Conservation (phyloP, 192 early-diverging fungal species). For the Podochytrium sp. region DNA sequence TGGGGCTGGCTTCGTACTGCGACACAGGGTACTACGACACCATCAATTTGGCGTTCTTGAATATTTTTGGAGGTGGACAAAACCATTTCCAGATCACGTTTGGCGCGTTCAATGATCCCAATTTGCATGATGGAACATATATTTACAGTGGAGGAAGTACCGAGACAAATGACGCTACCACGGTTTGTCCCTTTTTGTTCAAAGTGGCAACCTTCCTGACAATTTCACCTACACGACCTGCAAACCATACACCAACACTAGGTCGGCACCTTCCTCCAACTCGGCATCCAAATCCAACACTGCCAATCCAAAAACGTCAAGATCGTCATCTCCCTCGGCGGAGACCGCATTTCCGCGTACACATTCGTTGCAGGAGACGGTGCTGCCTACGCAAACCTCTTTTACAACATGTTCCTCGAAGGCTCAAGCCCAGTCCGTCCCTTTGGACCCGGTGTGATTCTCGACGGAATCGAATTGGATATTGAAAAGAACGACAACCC, state of each 20-base stretch:
- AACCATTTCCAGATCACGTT: constrained; percentile 11
- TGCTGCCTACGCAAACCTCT: constrained; percentile 10
- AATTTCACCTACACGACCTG: no score
- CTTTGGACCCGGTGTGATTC: constrained; percentile 8
- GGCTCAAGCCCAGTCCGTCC: background rate
- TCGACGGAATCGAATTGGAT: constrained; percentile 17
- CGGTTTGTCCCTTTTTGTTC: background rate
- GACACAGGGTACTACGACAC: background rate
- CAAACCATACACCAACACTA: background rate
- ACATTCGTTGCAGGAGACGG: constrained; percentile 8
- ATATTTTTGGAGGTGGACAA: constrained; percentile 15
- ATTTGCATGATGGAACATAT: background rate
- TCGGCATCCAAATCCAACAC: background rate
- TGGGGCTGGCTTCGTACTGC: background rate
- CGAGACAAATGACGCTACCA: background rate
- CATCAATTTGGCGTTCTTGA: constrained; percentile 22
- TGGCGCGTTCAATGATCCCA: background rate
- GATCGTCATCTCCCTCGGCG: constrained; percentile 19
- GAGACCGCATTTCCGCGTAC: constrained; percentile 10
- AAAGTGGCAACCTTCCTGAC: background rate
- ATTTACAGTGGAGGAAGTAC: constrained; percentile 1
- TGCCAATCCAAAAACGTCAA: constrained; percentile 15
- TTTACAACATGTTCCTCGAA: constrained; percentile 19
- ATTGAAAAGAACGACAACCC: constrained; percentile 24
- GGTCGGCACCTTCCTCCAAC: background rate